phyloP scores from a whole-genome alignment of 352 stramenopile species.

The Phytophthora tentaculata region DNA sequence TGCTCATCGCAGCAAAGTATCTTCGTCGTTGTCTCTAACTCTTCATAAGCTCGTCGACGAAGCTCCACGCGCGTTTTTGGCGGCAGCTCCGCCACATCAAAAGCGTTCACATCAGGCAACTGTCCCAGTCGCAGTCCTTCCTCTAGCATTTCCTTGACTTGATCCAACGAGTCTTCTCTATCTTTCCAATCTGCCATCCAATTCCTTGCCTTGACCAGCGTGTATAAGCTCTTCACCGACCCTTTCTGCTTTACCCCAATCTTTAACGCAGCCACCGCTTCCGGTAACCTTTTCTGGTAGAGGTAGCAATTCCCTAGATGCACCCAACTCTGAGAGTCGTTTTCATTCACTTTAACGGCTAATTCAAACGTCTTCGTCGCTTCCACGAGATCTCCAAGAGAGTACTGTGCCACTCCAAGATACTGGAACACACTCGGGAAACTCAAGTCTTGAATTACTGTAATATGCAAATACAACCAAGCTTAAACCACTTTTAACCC shows the following conservation, averaged over 20 bases:
- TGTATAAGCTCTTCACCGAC: constrained; percentile 37
- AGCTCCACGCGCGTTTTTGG: constrained; percentile 34
- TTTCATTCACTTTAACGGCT: constrained; percentile 55
- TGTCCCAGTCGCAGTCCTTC: constrained; percentile 21
- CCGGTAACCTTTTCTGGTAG: constrained; percentile 48
- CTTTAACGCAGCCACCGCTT: constrained; percentile 57
- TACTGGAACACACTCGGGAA: constrained; percentile 71
- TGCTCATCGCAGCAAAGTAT: constrained; percentile 25
- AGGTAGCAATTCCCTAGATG: constrained; percentile 77
- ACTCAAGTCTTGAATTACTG: constrained; percentile 39
- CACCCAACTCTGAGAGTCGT: constrained; percentile 63
- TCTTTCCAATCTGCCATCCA: constrained; percentile 78
- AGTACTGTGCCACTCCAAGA: constrained; percentile 71
- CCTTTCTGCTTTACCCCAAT: constrained; percentile 54
- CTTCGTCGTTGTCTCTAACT: constrained; percentile 4
- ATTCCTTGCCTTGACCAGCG: constrained; percentile 68
- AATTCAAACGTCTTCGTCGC: constrained; percentile 66
- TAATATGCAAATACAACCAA: no score
- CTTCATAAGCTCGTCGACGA: constrained; percentile 22
- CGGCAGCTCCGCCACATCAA: constrained; percentile 59
- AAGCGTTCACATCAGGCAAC: constrained; percentile 30
- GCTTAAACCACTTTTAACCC: no score
- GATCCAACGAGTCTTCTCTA: constrained; percentile 52
- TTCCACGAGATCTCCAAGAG: constrained; percentile 63
- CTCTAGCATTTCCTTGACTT: constrained; percentile 37